phyloP scores from a whole-genome alignment of 257 asterid genomes.

The Penstemon eatonii region DNA sequence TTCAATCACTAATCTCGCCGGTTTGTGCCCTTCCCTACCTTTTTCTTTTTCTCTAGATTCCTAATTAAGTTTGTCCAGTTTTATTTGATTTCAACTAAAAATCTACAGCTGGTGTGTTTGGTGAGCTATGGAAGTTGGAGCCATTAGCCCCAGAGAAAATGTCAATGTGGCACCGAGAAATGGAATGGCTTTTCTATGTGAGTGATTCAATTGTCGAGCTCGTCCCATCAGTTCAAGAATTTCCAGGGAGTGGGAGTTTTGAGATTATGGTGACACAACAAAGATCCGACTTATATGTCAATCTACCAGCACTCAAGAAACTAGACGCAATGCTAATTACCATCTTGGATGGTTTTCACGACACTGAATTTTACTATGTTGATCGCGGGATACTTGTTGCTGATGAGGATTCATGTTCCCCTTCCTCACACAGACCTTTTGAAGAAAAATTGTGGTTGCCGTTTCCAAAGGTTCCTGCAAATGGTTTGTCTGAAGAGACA shows the following conservation, averaged over 20 bases:
- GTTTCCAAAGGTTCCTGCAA: slow-evolving; percentile 75
- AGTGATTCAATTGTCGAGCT: slow-evolving; percentile 87
- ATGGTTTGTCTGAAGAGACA: slow-evolving; percentile 63
- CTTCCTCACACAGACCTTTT: slow-evolving; percentile 53
- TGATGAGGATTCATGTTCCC: slow-evolving; percentile 47
- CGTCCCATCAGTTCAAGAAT: slow-evolving; percentile 77
- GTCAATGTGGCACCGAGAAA: slow-evolving; percentile 76
- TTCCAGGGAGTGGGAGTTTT: slow-evolving; percentile 66
- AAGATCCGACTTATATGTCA: slow-evolving; percentile 67
- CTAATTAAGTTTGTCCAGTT: not conserved
- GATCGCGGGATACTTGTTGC: slow-evolving; percentile 67
- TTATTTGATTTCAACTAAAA: not conserved
- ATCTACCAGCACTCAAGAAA: slow-evolving; percentile 89
- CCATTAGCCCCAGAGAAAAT: slow-evolving; percentile 59
- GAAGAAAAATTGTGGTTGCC: slow-evolving; percentile 98
- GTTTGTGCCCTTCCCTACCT: slow-evolving; percentile 37
- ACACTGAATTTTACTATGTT: slow-evolving; percentile 70
- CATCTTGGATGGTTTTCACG: slow-evolving; percentile 74
- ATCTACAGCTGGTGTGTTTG: slow-evolving; percentile 72
- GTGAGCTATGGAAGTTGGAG: slow-evolving; percentile 90
- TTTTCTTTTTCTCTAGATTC: not conserved
- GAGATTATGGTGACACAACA: slow-evolving; percentile 89
- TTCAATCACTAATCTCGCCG: slow-evolving; percentile 88
- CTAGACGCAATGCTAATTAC: slow-evolving; percentile 69
- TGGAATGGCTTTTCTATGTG: slow-evolving; percentile 95